Evolutionary conservation across 2,329 filamentous ascomycete genomes (phyloP), one percentile per base, ranked within the genome.

Genomic region (Fusarium sp.): DNA sequence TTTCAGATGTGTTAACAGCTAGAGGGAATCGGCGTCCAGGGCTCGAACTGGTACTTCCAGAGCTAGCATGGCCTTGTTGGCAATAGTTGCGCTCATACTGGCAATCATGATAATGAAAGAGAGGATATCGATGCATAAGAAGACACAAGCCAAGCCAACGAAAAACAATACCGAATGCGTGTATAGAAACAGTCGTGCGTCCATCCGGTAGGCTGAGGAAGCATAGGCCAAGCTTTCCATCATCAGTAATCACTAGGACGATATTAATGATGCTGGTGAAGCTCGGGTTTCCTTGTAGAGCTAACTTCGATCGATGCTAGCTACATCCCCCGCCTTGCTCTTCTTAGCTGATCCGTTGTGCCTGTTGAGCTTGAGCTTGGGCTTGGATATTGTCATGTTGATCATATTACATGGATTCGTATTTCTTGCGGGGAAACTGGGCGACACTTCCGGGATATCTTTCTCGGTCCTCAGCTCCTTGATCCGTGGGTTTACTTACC

Each of bases 31-130:
- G 15, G 9, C 17, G 19, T 28, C n/a, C 33, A 32, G 19, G 39
- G 24, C 22, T 20, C n/a, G 35, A 17, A 33, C 14, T 32, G 24
- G 10, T 55, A 81, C 85, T 77, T 79, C 92, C 90, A 84, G 82
- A 75, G 84, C 86, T 65, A 85, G 82, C 76, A 87, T 76, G 37
- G 85, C 85, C 72, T 86, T 82, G 77, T 92, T 92, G 30, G 89
- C 89, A 68, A 92, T 83, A 7, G 84, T 86, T 19, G 86, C 90
- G 68, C 87, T 90, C 89, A 92, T 92, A 68, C 87, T 90, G n/a
- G 85, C 89, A 74, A 92, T 89, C 73, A 92, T 78, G 15, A 87
- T 86, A 62, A 92, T 86, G 33, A 13, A 28, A 43, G 6, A n/a
- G 22, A 41, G 28, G 26, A 13, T 17, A 33, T n/a, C 33, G 8